Evolutionary conservation across 2,329 filamentous ascomycete species (phyloP).

Genomic region (Claviceps sp.): DNA sequence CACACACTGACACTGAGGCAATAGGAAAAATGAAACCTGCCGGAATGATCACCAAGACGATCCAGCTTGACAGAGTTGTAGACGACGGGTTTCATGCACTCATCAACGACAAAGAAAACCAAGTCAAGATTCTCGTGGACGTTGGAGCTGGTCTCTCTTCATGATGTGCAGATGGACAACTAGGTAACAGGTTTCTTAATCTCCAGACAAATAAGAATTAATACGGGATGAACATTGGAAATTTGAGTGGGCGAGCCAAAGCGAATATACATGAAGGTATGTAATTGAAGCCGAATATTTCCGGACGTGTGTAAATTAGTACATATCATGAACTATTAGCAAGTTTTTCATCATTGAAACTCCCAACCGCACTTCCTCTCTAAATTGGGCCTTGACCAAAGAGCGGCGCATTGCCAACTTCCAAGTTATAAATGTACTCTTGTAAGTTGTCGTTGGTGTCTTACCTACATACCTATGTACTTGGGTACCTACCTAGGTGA

Average conservation of each 20-base stretch:
- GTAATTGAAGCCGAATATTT: neutral
- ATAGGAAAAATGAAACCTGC: slow-evolving; percentile 35
- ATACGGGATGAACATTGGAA: neutral
- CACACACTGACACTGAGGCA: neutral
- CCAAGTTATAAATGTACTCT: too few relatives aligned
- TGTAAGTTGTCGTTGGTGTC: too few relatives aligned
- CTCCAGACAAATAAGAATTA: neutral
- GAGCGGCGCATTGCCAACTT: too few relatives aligned
- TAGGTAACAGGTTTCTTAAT: neutral
- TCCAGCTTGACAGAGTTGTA: slow-evolving; percentile 40
- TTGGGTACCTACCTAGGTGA: too few relatives aligned
- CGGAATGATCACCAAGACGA: slow-evolving; percentile 47
- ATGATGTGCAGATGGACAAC: neutral
- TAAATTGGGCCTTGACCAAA: too few relatives aligned
- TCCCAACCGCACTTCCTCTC: too few relatives aligned
- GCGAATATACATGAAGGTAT: neutral
- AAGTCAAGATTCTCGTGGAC: slow-evolving; percentile 50
- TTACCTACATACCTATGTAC: too few relatives aligned
- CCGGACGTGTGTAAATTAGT: neutral
- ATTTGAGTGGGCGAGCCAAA: neutral
- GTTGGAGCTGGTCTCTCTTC: slow-evolving; percentile 8
- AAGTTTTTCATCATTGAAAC: too few relatives aligned
- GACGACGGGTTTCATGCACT: slow-evolving; percentile 43
- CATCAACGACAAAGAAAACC: slow-evolving; percentile 44
- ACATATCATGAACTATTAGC: neutral